phyloP scores from a whole-genome alignment of 1,284 basidiomycete species.

The Sutorius eximius region DNA sequence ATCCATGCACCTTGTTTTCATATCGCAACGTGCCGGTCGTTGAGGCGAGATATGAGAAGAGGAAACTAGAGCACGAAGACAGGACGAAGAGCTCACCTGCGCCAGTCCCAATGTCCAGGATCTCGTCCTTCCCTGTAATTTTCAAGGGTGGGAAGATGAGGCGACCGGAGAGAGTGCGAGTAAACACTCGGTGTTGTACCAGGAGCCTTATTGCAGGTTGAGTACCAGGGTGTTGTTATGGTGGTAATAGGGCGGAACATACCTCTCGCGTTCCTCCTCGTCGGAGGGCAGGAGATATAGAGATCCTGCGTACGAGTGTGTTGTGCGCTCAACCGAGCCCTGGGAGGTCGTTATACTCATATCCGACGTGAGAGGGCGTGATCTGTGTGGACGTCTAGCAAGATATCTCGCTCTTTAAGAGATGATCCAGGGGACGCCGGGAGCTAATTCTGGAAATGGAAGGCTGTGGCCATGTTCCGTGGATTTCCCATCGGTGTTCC shows the following conservation, averaged over 20 bases:
- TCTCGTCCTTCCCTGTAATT: slow-evolving; percentile 17
- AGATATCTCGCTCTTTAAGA: not conserved
- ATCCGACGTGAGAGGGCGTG: not conserved
- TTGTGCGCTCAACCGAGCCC: slow-evolving; percentile 7
- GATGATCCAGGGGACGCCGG: not conserved
- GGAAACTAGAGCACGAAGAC: too few relatives aligned
- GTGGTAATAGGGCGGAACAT: not conserved
- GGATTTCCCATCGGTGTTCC: too few relatives aligned
- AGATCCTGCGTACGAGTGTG: slow-evolving; percentile 17
- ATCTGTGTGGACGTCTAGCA: too few relatives aligned
- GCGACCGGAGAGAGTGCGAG: slow-evolving; percentile 18
- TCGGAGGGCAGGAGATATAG: slow-evolving; percentile 31
- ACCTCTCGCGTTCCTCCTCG: slow-evolving; percentile 29
- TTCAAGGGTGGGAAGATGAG: slow-evolving; percentile 23
- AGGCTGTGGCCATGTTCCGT: too few relatives aligned
- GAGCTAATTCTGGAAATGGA: not conserved
- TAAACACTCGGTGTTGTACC: slow-evolving; percentile 20
- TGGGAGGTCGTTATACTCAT: slow-evolving; percentile 8
- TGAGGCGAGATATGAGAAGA: not conserved
- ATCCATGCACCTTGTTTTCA: slow-evolving; percentile 22
- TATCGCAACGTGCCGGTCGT: not conserved
- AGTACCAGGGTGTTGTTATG: not conserved
- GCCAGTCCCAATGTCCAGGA: slow-evolving; percentile 29
- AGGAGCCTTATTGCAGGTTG: slow-evolving; percentile 11
- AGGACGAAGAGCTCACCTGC: slow-evolving; percentile 9